phyloP scores from a whole-genome alignment of 371 early-diverging fungal species.

The Mortierella sp. region DNA sequence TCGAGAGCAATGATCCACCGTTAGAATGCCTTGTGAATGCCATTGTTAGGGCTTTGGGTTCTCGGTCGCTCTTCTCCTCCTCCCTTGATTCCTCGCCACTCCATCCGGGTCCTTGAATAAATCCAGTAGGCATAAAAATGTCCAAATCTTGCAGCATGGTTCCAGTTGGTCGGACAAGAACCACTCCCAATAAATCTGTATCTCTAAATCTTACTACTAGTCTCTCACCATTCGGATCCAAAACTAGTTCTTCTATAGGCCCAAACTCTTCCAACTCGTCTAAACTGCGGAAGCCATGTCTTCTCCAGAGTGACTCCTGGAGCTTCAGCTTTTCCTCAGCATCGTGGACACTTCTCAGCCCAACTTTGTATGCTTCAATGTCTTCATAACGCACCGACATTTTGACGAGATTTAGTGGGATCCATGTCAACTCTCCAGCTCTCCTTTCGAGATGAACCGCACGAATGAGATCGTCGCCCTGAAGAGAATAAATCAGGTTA shows the following conservation, averaged over 20 bases:
- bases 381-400: conserved; percentile 23
- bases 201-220: conserved; percentile 43
- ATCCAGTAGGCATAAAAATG: conserved; percentile 37
- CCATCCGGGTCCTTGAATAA: conserved; percentile 47
- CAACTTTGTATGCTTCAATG: conserved; percentile 17
- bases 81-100: conserved; percentile 13
- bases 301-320: conserved; percentile 10
- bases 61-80: conserved; percentile 14
- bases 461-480: conserved; percentile 35
- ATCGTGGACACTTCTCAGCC: background rate
- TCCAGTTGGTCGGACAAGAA: conserved; percentile 33
- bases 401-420: conserved; percentile 30
- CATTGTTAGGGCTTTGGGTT: conserved; percentile 36
- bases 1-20: conserved; percentile 28
- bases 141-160: conserved; percentile 37
- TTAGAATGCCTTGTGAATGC: conserved; percentile 22
- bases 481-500: conserved; percentile 43
- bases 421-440: conserved; percentile 32
- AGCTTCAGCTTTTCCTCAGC: background rate
- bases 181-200: conserved; percentile 36
- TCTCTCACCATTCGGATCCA: conserved; percentile 46
- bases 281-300: conserved; percentile 20
- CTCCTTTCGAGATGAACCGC: conserved; percentile 42
- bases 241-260: conserved; percentile 30
- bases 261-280: conserved; percentile 35